Evolutionary conservation across 371 early-diverging fungal species (phyloP).

Genomic region (Circinella minor): DNA sequence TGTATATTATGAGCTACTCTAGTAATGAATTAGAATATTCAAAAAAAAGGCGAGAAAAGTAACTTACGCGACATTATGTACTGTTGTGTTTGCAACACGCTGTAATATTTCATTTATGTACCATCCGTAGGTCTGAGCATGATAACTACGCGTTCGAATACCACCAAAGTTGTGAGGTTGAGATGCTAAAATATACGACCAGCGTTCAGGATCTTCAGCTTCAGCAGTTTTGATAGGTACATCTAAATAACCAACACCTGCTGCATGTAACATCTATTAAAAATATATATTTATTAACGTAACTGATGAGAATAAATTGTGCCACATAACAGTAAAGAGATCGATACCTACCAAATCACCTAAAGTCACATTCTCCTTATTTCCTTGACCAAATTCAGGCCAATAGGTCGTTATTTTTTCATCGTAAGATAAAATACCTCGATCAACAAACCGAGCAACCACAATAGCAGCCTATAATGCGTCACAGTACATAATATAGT

Average conservation of each 20-base stretch:
- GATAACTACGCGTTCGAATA: constrained; percentile 56
- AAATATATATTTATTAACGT: background rate
- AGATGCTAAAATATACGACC: constrained; percentile 49
- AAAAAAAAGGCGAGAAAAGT: no score
- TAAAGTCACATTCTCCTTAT: constrained; percentile 74
- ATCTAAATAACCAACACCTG: constrained; percentile 66
- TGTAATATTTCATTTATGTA: constrained; percentile 73
- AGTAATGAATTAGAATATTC: no score
- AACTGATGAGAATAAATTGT: background rate
- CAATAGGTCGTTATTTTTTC: constrained; percentile 64
- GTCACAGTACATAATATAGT: background rate
- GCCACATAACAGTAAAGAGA: background rate
- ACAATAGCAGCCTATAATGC: constrained; percentile 47
- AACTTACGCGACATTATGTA: constrained; percentile 55
- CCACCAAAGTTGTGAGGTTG: constrained; percentile 72
- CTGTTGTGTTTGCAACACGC: constrained; percentile 57
- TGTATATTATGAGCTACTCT: no score
- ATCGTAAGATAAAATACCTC: constrained; percentile 58
- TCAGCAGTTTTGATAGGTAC: constrained; percentile 35
- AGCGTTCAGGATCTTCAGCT: constrained; percentile 31
- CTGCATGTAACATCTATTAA: constrained; percentile 60
- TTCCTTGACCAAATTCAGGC: constrained; percentile 79
- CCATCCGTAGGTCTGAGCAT: constrained; percentile 71
- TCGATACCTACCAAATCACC: constrained; percentile 41
- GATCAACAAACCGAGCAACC: constrained; percentile 65